Conservation (phyloP, 805 yeast species). For the Suhomyces kilbournensis region DNA sequence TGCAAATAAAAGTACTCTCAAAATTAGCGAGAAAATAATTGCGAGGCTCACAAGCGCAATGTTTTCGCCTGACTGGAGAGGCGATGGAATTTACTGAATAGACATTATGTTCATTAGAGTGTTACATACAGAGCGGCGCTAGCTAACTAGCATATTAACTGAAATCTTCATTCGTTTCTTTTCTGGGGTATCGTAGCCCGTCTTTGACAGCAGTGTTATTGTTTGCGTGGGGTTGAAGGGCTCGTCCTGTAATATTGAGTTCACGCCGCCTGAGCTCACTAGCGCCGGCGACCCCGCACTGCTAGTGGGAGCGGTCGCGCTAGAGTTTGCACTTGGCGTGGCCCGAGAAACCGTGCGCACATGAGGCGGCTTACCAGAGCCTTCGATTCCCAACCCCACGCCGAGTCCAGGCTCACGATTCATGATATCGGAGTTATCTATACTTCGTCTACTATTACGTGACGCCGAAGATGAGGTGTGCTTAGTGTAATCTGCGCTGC, state of each 20-base stretch:
- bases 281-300: not conserved
- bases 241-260: not conserved
- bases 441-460: conserved; percentile 5
- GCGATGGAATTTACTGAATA: not conserved
- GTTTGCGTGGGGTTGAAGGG: not conserved
- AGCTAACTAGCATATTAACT: conserved; percentile 43
- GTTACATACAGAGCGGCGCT: conserved; percentile 1
- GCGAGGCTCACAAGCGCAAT: not conserved
- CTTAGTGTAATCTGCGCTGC: not conserved
- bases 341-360: not conserved
- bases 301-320: not conserved
- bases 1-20: not conserved
- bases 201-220: not conserved
- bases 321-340: not conserved
- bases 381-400: not conserved
- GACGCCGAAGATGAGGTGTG: conserved; percentile 1
- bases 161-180: conserved; percentile 36
- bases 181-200: conserved; percentile 24
- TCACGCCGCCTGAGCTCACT: not conserved
- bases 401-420: not conserved
- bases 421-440: conserved; percentile 6
- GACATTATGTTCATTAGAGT: not conserved
- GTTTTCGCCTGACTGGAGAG: not conserved
- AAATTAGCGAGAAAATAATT: not conserved
- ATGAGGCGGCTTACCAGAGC: not conserved